A percentile compares a stretch with the other conserved stretches of the same genome.
Conservation (phyloP, 179 eudicot species). For the Drosera spatulata region DNA sequence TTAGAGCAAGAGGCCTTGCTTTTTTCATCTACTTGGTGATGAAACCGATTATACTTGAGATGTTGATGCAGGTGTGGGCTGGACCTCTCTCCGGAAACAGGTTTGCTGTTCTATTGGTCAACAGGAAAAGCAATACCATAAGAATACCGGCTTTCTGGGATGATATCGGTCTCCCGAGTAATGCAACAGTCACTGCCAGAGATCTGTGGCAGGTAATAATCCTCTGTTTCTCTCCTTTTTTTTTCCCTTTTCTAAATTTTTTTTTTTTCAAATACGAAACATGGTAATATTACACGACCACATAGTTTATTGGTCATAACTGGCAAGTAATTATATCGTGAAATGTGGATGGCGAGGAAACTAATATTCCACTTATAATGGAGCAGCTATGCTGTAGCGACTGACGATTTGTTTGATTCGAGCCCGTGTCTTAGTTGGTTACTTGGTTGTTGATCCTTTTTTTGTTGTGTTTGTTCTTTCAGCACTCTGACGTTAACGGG, state of each 20-base stretch:
- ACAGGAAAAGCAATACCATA: not conserved
- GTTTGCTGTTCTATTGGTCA: not conserved
- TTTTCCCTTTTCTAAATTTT: not conserved
- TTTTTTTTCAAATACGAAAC: not conserved
- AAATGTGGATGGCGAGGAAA: too few relatives aligned
- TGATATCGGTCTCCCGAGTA: not conserved
- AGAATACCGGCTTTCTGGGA: not conserved
- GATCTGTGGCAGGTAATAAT: conserved; percentile 1
- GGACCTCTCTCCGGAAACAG: conserved; percentile 1
- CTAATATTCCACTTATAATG: too few relatives aligned
- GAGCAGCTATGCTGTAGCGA: not conserved
- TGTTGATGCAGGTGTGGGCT: not conserved
- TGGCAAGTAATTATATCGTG: too few relatives aligned
- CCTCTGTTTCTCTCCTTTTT: too few relatives aligned
- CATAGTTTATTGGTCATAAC: too few relatives aligned
- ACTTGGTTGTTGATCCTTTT: not conserved
- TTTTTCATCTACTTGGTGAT: too few relatives aligned
- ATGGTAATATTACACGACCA: too few relatives aligned
- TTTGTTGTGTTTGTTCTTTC: not conserved
- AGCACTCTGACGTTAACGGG: not conserved
- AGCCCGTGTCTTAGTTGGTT: not conserved
- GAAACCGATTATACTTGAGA: too few relatives aligned
- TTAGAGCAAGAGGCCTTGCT: too few relatives aligned
- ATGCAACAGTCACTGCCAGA: not conserved
- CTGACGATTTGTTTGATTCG: not conserved